Conservation (phyloP, 2,329 filamentous ascomycete species). For the Stachybotrys chlorohalonatus region DNA sequence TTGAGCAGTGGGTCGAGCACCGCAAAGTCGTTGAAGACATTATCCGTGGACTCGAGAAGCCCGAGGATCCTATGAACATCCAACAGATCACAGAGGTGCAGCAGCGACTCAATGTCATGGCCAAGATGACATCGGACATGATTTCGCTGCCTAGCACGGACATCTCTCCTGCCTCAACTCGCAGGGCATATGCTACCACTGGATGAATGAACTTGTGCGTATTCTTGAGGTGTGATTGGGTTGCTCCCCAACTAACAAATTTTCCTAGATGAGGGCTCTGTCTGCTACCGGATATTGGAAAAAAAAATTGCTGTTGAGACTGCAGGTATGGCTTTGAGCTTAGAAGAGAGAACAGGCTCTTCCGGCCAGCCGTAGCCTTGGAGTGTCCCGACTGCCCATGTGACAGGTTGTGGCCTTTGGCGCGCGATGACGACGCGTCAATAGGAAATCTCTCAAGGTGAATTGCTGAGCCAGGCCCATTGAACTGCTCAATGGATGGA, state of each 20-base stretch:
- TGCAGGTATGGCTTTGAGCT: neutral
- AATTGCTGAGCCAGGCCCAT: neutral
- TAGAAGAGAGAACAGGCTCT: neutral
- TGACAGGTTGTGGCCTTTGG: neutral
- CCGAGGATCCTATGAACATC: constrained; percentile 42
- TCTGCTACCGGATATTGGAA: neutral
- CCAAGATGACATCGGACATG: constrained; percentile 33
- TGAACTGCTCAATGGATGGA: neutral
- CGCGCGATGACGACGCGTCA: too few relatives aligned
- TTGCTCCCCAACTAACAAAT: too few relatives aligned
- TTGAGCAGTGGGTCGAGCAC: constrained; percentile 52
- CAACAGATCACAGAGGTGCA: constrained; percentile 44
- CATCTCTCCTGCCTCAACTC: constrained; percentile 8
- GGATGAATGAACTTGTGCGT: constrained; percentile 19
- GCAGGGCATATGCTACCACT: constrained; percentile 16
- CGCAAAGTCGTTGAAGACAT: constrained; percentile 55
- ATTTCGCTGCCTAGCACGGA: constrained; percentile 13
- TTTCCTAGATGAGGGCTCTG: neutral
- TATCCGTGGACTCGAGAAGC: constrained; percentile 38
- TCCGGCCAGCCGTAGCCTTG: neutral
- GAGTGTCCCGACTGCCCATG: neutral
- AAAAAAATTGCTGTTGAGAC: neutral
- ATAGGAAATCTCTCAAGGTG: neutral
- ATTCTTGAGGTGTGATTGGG: neutral
- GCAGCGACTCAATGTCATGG: constrained; percentile 41